Evolutionary conservation across 495 filamentous ascomycete genomes (phyloP), one percentile per base, ranked within the genome.

Genomic region (Talaromyces ruber): DNA sequence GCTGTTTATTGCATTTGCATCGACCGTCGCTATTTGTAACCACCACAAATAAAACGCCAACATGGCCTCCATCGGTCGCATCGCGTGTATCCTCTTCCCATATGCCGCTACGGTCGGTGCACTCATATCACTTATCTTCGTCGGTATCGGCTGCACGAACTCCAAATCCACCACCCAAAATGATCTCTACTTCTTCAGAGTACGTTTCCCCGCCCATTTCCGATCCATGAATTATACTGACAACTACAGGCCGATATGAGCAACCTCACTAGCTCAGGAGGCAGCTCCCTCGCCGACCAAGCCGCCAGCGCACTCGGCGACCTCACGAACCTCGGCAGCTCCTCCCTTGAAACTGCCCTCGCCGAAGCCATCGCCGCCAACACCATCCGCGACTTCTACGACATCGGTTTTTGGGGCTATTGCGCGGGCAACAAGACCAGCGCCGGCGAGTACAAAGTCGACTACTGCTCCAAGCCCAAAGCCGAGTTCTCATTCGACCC

Each of bases 321-420:
- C 34, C 39, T 59, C 11, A 65, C 77, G 39, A 68, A 66, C 28
- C 75, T 77, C 47, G 71, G 64, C 32, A 64, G 71, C 22, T 59
- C 65, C 26, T 64, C 77, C 6, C 64, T 80, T 59, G 62, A 67
- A 12, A 39, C 68, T 52, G 66, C 71, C 26, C 62, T 79, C n/a
- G 59, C 70, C 53, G 64, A 68, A 53, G 70, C 76, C 8, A 64
- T 78, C 64, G 64, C 70, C 1, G 77, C 86, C 9, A 77, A 86
- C 26, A 78, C 81, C 25, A 78, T 98, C 50, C 81, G 78, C 59
- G 86, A 95, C 72, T 83, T 86, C 68, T 98, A 98, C 82, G 81
- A 85, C 58, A 81, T 97, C 70, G 83, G 83, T 64, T 79, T 98
- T 28, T 96, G 88, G 89, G 88, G 88, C 70, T 97, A 92, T 83